Evolutionary conservation across 805 yeast species (phyloP), one percentile per base, ranked within the genome.

Genomic region (Jamesozyma rosinii): DNA sequence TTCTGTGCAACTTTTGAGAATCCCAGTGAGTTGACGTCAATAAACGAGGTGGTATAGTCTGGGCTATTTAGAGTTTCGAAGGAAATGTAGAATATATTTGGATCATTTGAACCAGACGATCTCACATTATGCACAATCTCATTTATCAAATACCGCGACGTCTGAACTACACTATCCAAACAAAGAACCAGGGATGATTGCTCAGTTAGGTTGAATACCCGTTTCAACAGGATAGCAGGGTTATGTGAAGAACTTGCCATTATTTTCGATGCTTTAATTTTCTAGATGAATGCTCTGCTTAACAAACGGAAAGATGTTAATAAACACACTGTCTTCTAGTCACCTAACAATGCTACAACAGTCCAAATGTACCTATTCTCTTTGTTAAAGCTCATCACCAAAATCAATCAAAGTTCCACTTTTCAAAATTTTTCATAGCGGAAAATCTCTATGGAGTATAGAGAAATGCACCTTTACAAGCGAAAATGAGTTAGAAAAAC

Each of bases 201-300:
- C 54, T 92, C 97, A 49, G 80, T 83, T 41, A 85, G 64, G 2
- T 79, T 63, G 2, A 92, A 61, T 5, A 86, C 66, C 45, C 97
- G 66, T 37, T 72, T 77, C 44, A 89, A 67, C 5, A 88, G 66
- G 27, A 82, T 81, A n/a, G 72, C 48, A 35, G 72, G 65, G 45
- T 64, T 67, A 36, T 68, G 69, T 3, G 65, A 57, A 3, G 68
- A 50, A 13, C 59, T 52, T 1, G 68, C 55, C 69, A 65, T 66
- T 6, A 11, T 24, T 24, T 24, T n/a, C n/a, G n/a, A n/a, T n/a
- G n/a, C n/a, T n/a, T n/a, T n/a, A n/a, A n/a, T n/a, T n/a, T n/a
- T n/a, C n/a, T n/a, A n/a, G n/a, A n/a, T n/a, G n/a, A n/a, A n/a
- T n/a, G n/a, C n/a, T n/a, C n/a, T n/a, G n/a, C n/a, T n/a, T n/a